A percentile compares a stretch with the other conserved stretches of the same genome.
Evolutionary conservation across 768 basidiomycete species (phyloP).

Genomic region (Agaricus blazei): DNA sequence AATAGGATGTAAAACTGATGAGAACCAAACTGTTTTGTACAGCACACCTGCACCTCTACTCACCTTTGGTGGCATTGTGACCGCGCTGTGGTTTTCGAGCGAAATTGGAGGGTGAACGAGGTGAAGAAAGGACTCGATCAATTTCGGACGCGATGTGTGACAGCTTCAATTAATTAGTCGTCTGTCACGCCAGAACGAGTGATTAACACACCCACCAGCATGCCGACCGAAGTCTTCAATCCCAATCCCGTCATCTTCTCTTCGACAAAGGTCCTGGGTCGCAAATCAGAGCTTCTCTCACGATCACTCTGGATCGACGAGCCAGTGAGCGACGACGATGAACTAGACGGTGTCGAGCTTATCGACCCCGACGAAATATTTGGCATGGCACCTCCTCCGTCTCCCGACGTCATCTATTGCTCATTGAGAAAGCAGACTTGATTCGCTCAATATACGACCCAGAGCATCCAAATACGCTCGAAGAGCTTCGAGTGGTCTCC

Average conservation of each 20-base stretch:
- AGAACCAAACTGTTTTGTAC: neutral
- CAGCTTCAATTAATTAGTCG: conserved; percentile 8
- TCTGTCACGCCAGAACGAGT: no score
- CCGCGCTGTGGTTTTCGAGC: neutral
- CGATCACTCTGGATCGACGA: conserved; percentile 64
- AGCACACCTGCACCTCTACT: neutral
- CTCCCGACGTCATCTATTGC: neutral
- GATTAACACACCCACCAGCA: conserved; percentile 17
- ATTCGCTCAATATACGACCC: conserved; percentile 92
- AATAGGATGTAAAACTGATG: neutral
- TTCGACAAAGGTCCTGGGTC: conserved; percentile 39
- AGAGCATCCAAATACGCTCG: conserved; percentile 90
- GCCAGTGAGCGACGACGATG: conserved; percentile 35
- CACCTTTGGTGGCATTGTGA: conserved; percentile 34
- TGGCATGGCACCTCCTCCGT: conserved; percentile 43
- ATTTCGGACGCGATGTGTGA: conserved; percentile 9
- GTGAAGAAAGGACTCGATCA: neutral
- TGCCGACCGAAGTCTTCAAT: conserved; percentile 70
- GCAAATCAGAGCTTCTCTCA: conserved; percentile 34
- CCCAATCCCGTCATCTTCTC: conserved; percentile 85
- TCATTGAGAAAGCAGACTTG: conserved; percentile 51
- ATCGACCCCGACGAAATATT: conserved; percentile 94
- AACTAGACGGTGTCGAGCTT: conserved; percentile 52
- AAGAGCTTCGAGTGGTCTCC: conserved; percentile 94
- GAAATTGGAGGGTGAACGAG: neutral